Evolutionary conservation across 163 green algal species (phyloP).

Genomic region (Scenedesmus sp.): DNA sequence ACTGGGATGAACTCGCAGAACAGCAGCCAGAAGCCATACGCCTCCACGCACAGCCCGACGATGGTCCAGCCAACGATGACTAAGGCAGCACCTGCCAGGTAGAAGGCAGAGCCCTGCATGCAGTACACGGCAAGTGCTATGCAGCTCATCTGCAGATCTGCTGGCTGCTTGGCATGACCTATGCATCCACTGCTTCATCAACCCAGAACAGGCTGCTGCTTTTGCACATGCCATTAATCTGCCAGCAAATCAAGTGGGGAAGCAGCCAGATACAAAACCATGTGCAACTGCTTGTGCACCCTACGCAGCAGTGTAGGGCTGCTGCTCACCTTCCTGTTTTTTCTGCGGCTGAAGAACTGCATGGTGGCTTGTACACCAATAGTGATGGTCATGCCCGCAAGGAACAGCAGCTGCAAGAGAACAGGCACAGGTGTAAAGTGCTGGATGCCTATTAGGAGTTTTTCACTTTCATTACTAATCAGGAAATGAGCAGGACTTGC

Average conservation of each 20-base stretch:
- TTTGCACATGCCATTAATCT: not conserved
- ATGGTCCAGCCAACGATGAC: slow-evolving; percentile 93
- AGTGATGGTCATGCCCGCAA: slow-evolving; percentile 91
- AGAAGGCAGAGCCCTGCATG: slow-evolving; percentile 84
- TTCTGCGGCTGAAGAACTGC: slow-evolving; percentile 91
- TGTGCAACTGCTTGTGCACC: not conserved
- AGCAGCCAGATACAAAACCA: too few relatives aligned
- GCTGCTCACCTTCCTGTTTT: slow-evolving; percentile 85
- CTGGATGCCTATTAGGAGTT: too few relatives aligned
- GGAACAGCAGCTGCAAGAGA: slow-evolving; percentile 89
- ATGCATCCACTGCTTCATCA: too few relatives aligned
- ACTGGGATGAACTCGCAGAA: slow-evolving; percentile 98
- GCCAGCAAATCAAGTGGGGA: not conserved
- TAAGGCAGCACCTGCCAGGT: slow-evolving; percentile 84
- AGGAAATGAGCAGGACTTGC: too few relatives aligned
- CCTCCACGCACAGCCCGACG: slow-evolving; percentile 90
- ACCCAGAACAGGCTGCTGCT: too few relatives aligned
- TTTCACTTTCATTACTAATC: too few relatives aligned
- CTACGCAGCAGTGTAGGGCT: not conserved
- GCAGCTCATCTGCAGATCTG: too few relatives aligned
- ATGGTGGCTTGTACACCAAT: slow-evolving; percentile 91
- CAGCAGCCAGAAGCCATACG: slow-evolving; percentile 95
- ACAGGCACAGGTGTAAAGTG: not conserved
- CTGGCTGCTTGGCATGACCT: too few relatives aligned
- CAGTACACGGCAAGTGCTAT: not conserved